A percentile compares a stretch with the other conserved stretches of the same genome.
phyloP scores from a whole-genome alignment of 139 green algal species.

The Cymbomonas tetramitiformis region DNA sequence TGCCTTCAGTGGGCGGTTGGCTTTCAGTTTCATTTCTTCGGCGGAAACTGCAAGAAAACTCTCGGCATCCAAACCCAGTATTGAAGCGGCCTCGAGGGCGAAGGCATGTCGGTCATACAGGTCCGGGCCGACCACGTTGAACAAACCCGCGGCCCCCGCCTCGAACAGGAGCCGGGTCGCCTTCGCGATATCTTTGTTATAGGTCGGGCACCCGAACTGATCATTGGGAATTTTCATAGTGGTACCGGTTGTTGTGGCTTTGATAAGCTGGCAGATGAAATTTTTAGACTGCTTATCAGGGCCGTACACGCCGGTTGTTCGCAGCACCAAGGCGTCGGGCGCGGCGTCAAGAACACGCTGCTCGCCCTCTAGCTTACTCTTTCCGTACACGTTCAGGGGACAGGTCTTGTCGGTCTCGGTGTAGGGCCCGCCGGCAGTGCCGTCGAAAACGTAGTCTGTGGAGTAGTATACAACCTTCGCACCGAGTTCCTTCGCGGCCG shows the following conservation, averaged over 20 bases:
- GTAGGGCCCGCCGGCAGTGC: background rate
- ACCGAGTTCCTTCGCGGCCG: background rate
- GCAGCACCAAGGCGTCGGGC: background rate
- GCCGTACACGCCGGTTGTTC: constrained; percentile 5
- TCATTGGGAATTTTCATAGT: background rate
- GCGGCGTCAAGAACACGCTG: background rate
- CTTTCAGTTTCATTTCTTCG: no score
- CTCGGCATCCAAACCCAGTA: background rate
- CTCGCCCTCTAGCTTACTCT: background rate
- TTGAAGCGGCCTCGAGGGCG: background rate
- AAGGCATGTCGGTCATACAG: background rate
- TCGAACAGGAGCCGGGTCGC: background rate
- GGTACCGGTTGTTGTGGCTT: background rate
- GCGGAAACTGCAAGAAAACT: no score
- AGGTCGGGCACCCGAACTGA: background rate
- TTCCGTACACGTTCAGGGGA: constrained; percentile 2
- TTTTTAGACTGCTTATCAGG: constrained; percentile 3
- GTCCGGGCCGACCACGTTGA: background rate
- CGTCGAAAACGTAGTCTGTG: constrained; percentile 4
- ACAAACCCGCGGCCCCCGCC: background rate
- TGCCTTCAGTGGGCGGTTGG: no score
- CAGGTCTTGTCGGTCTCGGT: background rate
- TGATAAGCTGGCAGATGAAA: background rate
- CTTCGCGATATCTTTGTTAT: background rate
- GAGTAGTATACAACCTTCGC: background rate